Conservation (phyloP, 345 rosid genomes). For the Diplotaxis tenuifolia region DNA sequence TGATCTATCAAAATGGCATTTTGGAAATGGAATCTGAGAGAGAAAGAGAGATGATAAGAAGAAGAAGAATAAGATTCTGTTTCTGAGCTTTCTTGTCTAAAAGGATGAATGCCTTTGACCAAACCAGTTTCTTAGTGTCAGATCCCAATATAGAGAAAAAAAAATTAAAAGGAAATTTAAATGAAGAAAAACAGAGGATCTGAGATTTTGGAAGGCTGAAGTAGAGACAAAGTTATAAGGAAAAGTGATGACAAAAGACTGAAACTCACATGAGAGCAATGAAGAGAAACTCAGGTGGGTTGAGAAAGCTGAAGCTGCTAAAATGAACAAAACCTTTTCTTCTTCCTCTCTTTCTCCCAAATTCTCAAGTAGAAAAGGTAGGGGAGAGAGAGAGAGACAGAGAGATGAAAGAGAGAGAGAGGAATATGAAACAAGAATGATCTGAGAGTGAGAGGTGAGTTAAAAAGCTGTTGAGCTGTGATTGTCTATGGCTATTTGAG, state of each 20-base stretch:
- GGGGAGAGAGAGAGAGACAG: slow-evolving; percentile 5
- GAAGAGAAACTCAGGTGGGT: slow-evolving; percentile 18
- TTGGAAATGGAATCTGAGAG: slow-evolving; percentile 52
- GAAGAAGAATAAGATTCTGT: slow-evolving; percentile 28
- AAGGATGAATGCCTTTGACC: slow-evolving; percentile 20
- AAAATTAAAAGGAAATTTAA: neutral
- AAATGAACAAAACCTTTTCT: slow-evolving; percentile 3
- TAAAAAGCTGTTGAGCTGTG: slow-evolving; percentile 63
- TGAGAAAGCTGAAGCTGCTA: slow-evolving; percentile 11
- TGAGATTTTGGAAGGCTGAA: slow-evolving; percentile 12
- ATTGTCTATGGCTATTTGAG: slow-evolving; percentile 48
- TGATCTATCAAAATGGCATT: slow-evolving; percentile 35
- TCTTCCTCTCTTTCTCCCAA: slow-evolving; percentile 21
- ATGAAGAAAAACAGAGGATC: slow-evolving; percentile 20
- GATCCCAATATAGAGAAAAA: slow-evolving; percentile 31
- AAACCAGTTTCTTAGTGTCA: slow-evolving; percentile 15
- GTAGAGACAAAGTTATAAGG: neutral
- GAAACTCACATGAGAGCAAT: slow-evolving; percentile 5
- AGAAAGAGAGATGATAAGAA: slow-evolving; percentile 20
- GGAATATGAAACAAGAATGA: slow-evolving; percentile 38
- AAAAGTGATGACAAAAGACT: neutral
- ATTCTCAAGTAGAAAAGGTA: slow-evolving; percentile 7
- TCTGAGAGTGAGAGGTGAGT: slow-evolving; percentile 42
- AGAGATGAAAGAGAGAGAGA: slow-evolving; percentile 22
- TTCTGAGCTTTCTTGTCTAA: slow-evolving; percentile 16